These are phyloP conservation scores for Jamesozyma gamospora DNA, from an alignment of 805 yeast genomes.

Conservation along the genomic window DNA sequence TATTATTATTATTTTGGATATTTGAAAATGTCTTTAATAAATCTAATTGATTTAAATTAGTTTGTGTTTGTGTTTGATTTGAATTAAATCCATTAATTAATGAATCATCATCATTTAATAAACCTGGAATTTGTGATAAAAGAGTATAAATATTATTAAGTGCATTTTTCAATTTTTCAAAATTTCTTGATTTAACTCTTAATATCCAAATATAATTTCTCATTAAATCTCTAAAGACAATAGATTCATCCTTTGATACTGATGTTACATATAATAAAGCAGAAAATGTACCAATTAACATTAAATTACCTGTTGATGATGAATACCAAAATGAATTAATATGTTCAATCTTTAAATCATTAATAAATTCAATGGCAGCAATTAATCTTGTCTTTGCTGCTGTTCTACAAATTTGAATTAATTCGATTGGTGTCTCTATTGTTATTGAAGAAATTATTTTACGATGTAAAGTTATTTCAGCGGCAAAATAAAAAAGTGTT, in stretches of 20 bases:
- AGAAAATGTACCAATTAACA: constrained; percentile 82
- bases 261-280: constrained; percentile 68
- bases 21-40: not conserved
- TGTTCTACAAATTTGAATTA: constrained; percentile 60
- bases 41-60: not conserved
- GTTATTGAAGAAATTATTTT: constrained; percentile 51
- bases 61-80: not conserved
- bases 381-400: constrained; percentile 77
- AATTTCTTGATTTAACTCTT: constrained; percentile 64
- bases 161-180: constrained; percentile 71
- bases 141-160: constrained; percentile 61
- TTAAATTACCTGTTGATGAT: constrained; percentile 65
- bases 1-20: not conserved
- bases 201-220: constrained; percentile 69
- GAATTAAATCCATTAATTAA: too few relatives aligned
- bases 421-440: constrained; percentile 39
- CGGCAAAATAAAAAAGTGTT: constrained; percentile 79
- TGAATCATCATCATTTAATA: constrained; percentile 26
- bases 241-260: constrained; percentile 49
- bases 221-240: constrained; percentile 54
- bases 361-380: constrained; percentile 74
- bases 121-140: constrained; percentile 65
- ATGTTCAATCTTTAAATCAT: constrained; percentile 70
- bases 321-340: constrained; percentile 87
- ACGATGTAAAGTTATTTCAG: constrained; percentile 80